Conservation (phyloP, 768 basidiomycete species). For the Calocera cornea region DNA sequence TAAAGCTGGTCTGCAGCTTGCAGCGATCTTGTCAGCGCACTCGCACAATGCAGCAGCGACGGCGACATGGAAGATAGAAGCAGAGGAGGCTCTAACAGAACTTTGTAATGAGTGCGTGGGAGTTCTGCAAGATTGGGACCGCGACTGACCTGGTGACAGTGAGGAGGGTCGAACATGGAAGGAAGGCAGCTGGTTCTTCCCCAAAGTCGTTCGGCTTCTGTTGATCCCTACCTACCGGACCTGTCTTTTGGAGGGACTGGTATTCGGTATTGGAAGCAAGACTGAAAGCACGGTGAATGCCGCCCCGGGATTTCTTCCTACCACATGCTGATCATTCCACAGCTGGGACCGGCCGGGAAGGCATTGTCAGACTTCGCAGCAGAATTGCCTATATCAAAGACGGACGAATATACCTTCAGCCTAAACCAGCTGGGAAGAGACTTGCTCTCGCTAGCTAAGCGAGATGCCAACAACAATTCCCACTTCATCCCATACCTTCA, state of each 20-base stretch:
- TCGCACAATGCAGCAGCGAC: constrained; percentile 22
- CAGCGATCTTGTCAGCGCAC: constrained; percentile 34
- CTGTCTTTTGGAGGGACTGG: constrained; percentile 51
- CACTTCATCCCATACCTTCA: constrained; percentile 74
- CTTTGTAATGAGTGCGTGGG: constrained; percentile 40
- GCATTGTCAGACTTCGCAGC: constrained; percentile 48
- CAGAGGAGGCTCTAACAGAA: constrained; percentile 34
- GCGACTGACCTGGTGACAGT: constrained; percentile 14
- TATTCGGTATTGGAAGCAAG: constrained; percentile 69
- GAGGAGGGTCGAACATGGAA: constrained; percentile 41
- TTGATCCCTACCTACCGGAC: constrained; percentile 48
- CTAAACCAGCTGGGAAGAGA: constrained; percentile 42
- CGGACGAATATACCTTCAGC: constrained; percentile 29
- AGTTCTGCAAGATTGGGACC: too few species aligned
- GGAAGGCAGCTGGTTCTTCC: constrained; percentile 62
- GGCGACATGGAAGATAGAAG: constrained; percentile 41
- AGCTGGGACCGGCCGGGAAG: constrained; percentile 57
- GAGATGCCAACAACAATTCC: constrained; percentile 47
- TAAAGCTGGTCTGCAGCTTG: constrained; percentile 53
- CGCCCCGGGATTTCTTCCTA: background rate
- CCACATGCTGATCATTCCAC: constrained; percentile 13
- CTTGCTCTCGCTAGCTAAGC: constrained; percentile 40
- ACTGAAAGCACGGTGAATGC: constrained; percentile 68
- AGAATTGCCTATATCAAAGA: constrained; percentile 33
- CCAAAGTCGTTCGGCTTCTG: constrained; percentile 52